These are phyloP conservation scores for Naganishia vaughanmartiniae DNA, from an alignment of 768 basidiomycete genomes.

Conservation along the genomic window DNA sequence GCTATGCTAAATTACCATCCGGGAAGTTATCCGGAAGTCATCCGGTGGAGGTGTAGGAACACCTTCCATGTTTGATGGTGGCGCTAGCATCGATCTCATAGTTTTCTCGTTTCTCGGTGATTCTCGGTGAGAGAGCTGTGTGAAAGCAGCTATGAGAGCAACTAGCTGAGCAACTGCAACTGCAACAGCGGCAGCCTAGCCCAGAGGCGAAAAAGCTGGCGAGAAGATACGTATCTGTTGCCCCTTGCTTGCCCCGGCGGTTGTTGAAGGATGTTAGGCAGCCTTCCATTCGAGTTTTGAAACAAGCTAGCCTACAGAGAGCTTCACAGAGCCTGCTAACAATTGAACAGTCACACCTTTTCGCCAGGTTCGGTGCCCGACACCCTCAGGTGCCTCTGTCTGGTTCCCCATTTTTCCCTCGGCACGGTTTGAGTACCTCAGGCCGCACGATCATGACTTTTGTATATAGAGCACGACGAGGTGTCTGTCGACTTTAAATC, in stretches of 20 bases:
- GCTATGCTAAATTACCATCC: background rate
- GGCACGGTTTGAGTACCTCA: background rate
- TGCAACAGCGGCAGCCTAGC: background rate
- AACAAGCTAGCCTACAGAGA: background rate
- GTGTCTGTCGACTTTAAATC: no score
- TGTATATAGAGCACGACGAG: background rate
- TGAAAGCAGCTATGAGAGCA: no score
- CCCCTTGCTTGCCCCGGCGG: constrained; percentile 23
- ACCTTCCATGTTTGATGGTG: no score
- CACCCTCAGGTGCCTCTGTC: background rate
- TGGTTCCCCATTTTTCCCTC: constrained; percentile 22
- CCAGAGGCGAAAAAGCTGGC: background rate
- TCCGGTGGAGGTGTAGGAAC: no score
- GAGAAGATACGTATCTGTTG: constrained; percentile 10
- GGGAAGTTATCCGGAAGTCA: background rate
- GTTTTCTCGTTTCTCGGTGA: no score
- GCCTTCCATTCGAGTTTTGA: constrained; percentile 8
- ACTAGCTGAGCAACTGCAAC: background rate
- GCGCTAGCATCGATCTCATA: no score
- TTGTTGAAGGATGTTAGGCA: background rate
- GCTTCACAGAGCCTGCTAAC: background rate
- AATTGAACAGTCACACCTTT: background rate
- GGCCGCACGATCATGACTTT: background rate
- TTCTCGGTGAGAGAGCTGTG: no score
- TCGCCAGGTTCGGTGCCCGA: background rate